A percentile compares a stretch with the other conserved stretches of the same genome.
These are phyloP conservation scores for Artomyces pyxidatus DNA, from an alignment of 768 basidiomycete species.

Conservation along the genomic window DNA sequence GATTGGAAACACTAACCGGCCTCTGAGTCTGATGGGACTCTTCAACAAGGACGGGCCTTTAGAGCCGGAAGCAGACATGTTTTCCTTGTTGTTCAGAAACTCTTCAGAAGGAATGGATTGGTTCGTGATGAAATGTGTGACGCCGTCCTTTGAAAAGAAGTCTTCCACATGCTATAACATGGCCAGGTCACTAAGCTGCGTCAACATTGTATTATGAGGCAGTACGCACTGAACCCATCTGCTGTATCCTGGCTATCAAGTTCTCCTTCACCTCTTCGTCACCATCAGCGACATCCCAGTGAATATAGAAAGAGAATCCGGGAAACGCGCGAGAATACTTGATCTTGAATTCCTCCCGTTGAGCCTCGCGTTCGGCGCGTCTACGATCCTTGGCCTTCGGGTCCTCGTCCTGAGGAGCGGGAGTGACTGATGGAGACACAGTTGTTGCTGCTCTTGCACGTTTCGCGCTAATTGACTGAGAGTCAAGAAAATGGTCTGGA, in stretches of 20 bases:
- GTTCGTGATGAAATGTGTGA: conserved; percentile 85
- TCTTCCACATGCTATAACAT: conserved; percentile 62
- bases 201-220: background rate
- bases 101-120: conserved; percentile 28
- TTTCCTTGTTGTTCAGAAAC: conserved; percentile 55
- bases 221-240: conserved; percentile 71
- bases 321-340: conserved; percentile 48
- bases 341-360: conserved; percentile 13
- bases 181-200: conserved; percentile 2
- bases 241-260: conserved; percentile 48
- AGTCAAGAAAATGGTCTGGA: conserved; percentile 12
- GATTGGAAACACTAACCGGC: conserved; percentile 39
- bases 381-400: conserved; percentile 12
- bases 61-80: conserved; percentile 28
- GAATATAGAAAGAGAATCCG: conserved; percentile 63
- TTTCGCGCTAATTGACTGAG: conserved; percentile 13
- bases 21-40: conserved; percentile 60
- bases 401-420: conserved; percentile 9
- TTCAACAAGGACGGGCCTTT: conserved; percentile 29
- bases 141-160: conserved; percentile 71
- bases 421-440: conserved; percentile 5
- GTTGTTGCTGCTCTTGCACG: conserved; percentile 8
- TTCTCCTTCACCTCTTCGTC: conserved; percentile 27
- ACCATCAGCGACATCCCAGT: conserved; percentile 63
- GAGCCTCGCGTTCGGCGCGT: conserved; percentile 15